These are phyloP conservation scores for Senna tora DNA, from an alignment of 306 rosid genomes.

Conservation along the genomic window DNA sequence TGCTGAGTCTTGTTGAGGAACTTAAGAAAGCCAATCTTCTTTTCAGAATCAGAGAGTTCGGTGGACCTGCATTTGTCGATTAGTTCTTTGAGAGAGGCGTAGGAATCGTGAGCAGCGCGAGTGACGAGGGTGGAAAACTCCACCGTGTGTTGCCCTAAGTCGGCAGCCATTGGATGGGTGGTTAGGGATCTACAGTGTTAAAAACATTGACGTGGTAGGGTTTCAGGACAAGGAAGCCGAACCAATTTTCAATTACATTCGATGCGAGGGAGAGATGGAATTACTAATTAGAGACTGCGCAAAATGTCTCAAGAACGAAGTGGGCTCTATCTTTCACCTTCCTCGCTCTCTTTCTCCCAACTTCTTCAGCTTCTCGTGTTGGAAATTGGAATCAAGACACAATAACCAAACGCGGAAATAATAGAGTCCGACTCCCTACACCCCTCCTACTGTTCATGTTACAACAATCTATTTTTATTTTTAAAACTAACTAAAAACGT, in stretches of 20 bases:
- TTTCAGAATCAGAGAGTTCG: constrained; percentile 78
- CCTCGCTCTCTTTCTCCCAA: neutral
- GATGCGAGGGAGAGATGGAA: neutral
- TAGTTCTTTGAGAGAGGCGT: constrained; percentile 72
- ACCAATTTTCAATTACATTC: neutral
- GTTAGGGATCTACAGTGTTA: constrained; percentile 35
- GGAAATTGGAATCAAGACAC: too few species aligned
- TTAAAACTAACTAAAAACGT: too few species aligned
- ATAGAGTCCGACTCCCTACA: too few species aligned
- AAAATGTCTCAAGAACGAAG: neutral
- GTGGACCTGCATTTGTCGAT: constrained; percentile 75
- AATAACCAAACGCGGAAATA: too few species aligned
- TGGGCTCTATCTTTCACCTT: neutral
- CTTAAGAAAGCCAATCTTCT: constrained; percentile 82
- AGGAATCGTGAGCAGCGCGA: constrained; percentile 89
- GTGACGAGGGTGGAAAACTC: constrained; percentile 76
- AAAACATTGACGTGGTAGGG: constrained; percentile 40
- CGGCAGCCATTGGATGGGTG: constrained; percentile 71
- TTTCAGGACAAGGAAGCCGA: constrained; percentile 20
- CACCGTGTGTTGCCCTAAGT: constrained; percentile 96
- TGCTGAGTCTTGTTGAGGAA: constrained; percentile 90
- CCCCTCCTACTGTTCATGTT: too few species aligned
- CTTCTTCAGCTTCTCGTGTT: neutral
- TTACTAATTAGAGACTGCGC: neutral
- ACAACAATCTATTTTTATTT: too few species aligned